Base-by-base conservation (phyloP, 31 red algal species). In the Porphyra umbilicalis region DNA sequence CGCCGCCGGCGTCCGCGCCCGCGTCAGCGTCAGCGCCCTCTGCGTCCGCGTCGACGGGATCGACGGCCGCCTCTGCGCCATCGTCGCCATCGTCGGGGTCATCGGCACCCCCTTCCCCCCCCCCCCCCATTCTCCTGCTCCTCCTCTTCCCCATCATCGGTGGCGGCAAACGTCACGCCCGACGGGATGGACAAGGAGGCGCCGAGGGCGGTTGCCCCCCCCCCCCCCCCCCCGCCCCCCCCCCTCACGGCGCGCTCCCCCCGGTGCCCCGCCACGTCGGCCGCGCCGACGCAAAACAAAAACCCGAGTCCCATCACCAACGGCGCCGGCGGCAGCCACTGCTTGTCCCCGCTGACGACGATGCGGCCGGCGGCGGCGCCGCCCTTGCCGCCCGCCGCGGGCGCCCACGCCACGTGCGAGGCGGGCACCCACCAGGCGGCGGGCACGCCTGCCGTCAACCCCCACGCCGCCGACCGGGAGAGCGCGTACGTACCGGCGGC, bases 361-460 rank as follows among this genome's bases (percentile, higher is more conserved):
- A 99, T 94, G 75, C 87, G 92, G 15, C 97, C 97, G 33, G 25
- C 20, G 8, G 20, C 57, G 20, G 83, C 85, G 14, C 84, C 77
- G 42, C 96, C 75, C 77, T 89, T 89, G 30, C 78, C 83, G 35
- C 97, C 97, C 36, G 82, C 83, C 14, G 97, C 75, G 10, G 91
- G 82, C 14, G 85, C 81, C 68, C 94, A 93, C 3, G 90, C 85
- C 18, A 99, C 94, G 44, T 99, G 97, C 36, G 76, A 82, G 5
- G 97, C 85, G 34, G 83, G 77, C 29, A 99, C 97, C 97, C 97
- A 99, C 90, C 90, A 99, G 32, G 97, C 97, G 77, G 94, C 89
- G 0, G 93, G 88, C 32, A 95, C 91, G 34, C 57, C 57, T 18
- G 96, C 85, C 68, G 94, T 99, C 18, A 78, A 76, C 30, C 86